Evolutionary conservation across 352 stramenopile species (phyloP), one percentile per base, ranked within the genome.

Genomic region (Globisporangium mamillatum): DNA sequence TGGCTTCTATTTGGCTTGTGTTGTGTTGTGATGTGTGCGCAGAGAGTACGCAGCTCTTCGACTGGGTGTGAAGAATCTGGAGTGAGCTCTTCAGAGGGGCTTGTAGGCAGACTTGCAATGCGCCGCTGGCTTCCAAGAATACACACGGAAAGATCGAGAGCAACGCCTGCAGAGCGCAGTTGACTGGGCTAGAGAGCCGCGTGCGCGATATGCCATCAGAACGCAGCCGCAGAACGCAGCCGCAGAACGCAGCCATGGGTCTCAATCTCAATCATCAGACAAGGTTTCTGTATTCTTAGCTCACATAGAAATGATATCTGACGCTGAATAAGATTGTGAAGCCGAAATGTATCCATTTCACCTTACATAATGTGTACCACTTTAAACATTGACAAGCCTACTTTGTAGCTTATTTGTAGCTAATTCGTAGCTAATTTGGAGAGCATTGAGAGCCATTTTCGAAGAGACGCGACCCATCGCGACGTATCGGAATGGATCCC

Each of bases 1-100:
- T 95, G 50, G 38, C n/a, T 27, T 44, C 3, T 18, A 14, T 8
- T 25, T 38, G 20, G 24, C 4, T 27, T 27, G 29, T 6, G 8
- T 6, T 27, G 27, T 5, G 9, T 20, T 44, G 8, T 20, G 29
- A 46, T 29, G 20, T 48, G 29, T 20, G 20, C 9, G 8, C 25
- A 27, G n/a, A 55, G 46, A 54, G 20, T 4, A 7, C 12, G 27
- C 48, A 36, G 60, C 60, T 66, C 60, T 55, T 59, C 46, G 32
- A 44, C 44, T 34, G 60, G 57, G 3, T n/a, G 60, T 14, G 60
- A 65, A 6, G 60, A 65, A 65, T 46, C 27, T 32, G 46, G 24
- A 48, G 46, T 55, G 60, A 65, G 44, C 27, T 60, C 25, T 60
- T 59, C 27, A 60, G 27, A 25, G 16, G 53, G 6, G n/a, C 32